These are phyloP conservation scores for Eimeria sp. DNA, from an alignment of 169 alveolate species.

Conservation along the genomic window DNA sequence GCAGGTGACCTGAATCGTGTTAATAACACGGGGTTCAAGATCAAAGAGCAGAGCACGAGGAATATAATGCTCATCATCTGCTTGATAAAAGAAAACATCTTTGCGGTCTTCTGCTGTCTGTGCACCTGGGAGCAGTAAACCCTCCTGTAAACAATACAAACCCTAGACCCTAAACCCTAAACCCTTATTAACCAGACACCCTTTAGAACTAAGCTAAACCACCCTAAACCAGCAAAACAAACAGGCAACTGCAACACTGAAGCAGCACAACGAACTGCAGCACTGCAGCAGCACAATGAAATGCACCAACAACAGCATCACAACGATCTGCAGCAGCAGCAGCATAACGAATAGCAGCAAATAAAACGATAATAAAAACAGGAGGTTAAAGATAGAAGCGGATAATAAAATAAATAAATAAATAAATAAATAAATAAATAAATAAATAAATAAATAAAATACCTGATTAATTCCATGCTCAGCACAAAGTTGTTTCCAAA, in stretches of 20 bases:
- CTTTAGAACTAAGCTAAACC: too few relatives aligned
- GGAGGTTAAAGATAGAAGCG: background rate
- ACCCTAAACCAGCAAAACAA: background rate
- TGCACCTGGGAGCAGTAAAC: conserved; percentile 18
- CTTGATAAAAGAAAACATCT: conserved; percentile 98
- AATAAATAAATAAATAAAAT: too few relatives aligned
- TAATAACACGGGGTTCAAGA: conserved; percentile 98
- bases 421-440: too few relatives aligned
- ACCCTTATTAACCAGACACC: background rate
- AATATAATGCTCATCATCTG: conserved; percentile 97
- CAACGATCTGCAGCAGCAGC: too few relatives aligned
- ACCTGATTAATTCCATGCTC: conserved; percentile 98
- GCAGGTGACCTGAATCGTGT: conserved; percentile 82
- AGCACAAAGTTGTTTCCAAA: conserved; percentile 98
- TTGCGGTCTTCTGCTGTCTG: conserved; percentile 96
- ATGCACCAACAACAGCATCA: background rate
- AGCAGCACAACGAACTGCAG: background rate
- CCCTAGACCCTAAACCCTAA: background rate
- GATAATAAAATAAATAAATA: too few relatives aligned
- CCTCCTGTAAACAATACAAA: background rate
- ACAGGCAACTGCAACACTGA: background rate
- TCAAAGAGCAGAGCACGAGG: conserved; percentile 98
- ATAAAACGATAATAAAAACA: background rate
- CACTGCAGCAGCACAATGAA: background rate
- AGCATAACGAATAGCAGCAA: too few relatives aligned